Evolutionary conservation across 768 basidiomycete species (phyloP), one percentile per base, ranked within the genome.

Genomic region (Coprinopsis strossmayeri): DNA sequence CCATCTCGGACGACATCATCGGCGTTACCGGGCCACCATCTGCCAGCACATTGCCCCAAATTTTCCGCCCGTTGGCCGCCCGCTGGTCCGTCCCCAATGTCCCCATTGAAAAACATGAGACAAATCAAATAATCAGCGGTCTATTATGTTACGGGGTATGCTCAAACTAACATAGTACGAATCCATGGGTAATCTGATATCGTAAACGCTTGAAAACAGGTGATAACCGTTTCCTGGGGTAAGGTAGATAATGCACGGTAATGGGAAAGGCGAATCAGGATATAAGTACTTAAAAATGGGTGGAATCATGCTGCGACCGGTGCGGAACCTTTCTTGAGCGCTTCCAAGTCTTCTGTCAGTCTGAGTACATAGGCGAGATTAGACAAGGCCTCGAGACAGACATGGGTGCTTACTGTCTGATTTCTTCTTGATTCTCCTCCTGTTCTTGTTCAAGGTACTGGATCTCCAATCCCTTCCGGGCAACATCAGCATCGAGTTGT

Each of bases 391-490:
- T n/a, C n/a, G n/a, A n/a, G 20, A 15, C 10, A 18, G 5, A 40
- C 20, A 18, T 3, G 18, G 67, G 70, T 21, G 81, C 85, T 69
- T 85, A 91, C 88, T 83, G 78, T 59, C 81, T 81, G 49, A 90
- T 82, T 51, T 81, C 76, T 59, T 87, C 85, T 56, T 82, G 74
- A 52, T 59, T 78, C 56, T 91, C 90, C 34, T 90, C 87, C 59
- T 85, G 79, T 21, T 89, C 87, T 61, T 81, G 78, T 59, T 88
- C 87, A 48, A 88, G 72, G 64, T 82, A 87, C 55, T 79, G 73
- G 39, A 91, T 84, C 66, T 91, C 90, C 86, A 91, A 83, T 49
- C 74, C 73, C 64, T 88, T 89, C 52, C 84, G 74, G 3, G 67
- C 71, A 45, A 87, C 66, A 53, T 86, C 81, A 49, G 76, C 69